Base-by-base conservation (phyloP, 768 basidiomycete species). In the button mushroom (Agaricus bisporus) region DNA sequence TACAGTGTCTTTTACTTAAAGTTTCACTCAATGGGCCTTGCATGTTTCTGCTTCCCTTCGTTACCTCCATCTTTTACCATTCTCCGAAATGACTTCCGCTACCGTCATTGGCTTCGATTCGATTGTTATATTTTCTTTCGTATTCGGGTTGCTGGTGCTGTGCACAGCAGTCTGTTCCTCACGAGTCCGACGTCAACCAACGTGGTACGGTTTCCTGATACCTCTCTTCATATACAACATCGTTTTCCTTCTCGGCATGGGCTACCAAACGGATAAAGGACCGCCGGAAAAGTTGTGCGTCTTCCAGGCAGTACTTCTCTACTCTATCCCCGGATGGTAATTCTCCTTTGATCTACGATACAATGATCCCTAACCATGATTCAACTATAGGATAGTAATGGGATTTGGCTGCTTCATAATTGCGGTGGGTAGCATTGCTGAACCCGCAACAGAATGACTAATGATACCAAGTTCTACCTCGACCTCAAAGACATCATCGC, bases 261-360 rank as follows among this genome's bases (percentile, higher is more conserved):
- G 53, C 28, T 36, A 48, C n/a, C 53, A 54, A 48, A 54, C 46
- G 26, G 41, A 36, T 26, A 9, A 9, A 9, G 52, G 38, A 15
- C 47, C 47, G 5, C 53, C 47, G 10, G 18, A 20, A 15, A 39
- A 28, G 2, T 26, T 54, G 6, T 54, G 53, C 17, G 5, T 32
- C 17, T 54, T 54, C 17, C 53, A 54, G 17, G 53, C 46, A n/a
- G 29, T 54, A 3, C 36, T 54, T 25, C 20, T 54, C 5, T 54
- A 54, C 18, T 54, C 53, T 38, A 48, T 54, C 7, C 53, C 53
- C 35, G 53, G 53, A 26, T 54, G 53, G 53, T 54, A 26, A 18
- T 41, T 36, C 4, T 32, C 15, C 29, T 32, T 35, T 17, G 9
- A 35, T n/a, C 36, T 18, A 18, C 10, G n/a, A 12, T 7, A 3